Evolutionary conservation across 371 early-diverging fungal genomes (phyloP).

Genomic region (Rhizopus stolonifer): DNA sequence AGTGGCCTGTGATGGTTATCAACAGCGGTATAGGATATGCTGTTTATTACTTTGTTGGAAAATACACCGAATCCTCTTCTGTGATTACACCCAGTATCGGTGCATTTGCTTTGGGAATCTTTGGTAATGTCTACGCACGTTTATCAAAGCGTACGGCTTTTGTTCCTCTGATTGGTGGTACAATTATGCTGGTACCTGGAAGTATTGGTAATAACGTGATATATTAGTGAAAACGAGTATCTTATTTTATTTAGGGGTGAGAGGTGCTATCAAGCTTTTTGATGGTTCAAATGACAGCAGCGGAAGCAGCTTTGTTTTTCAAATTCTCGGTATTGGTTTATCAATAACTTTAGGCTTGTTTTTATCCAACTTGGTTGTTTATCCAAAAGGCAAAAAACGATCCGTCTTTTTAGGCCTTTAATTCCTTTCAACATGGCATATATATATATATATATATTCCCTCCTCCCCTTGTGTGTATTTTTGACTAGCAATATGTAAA

Average conservation of each 20-base stretch:
- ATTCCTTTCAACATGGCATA: no score
- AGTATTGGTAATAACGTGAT: no score
- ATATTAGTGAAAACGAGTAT: no score
- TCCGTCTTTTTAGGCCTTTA: slow-evolving; percentile 35
- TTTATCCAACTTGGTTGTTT: slow-evolving; percentile 35
- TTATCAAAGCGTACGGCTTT: slow-evolving; percentile 33
- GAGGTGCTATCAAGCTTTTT: slow-evolving; percentile 34
- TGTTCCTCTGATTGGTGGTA: slow-evolving; percentile 38
- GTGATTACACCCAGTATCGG: slow-evolving; percentile 36
- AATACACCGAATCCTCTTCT: slow-evolving; percentile 16
- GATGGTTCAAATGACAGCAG: slow-evolving; percentile 27
- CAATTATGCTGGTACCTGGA: slow-evolving; percentile 40
- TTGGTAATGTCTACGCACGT: slow-evolving; percentile 34
- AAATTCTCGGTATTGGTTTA: slow-evolving; percentile 35
- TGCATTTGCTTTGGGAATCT: slow-evolving; percentile 36
- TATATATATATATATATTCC: neutral
- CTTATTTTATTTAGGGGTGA: no score
- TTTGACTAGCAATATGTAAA: no score
- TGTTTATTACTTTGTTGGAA: slow-evolving; percentile 32
- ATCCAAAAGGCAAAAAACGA: slow-evolving; percentile 37
- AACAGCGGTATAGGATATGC: slow-evolving; percentile 32
- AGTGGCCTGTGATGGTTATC: slow-evolving; percentile 25
- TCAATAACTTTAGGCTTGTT: slow-evolving; percentile 43
- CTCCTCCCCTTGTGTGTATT: no score
- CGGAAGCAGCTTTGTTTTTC: slow-evolving; percentile 32